A percentile compares a stretch with the other conserved stretches of the same genome.
Conservation (phyloP, 2,329 filamentous ascomycete genomes). For the Rhynchosporium secalis region DNA sequence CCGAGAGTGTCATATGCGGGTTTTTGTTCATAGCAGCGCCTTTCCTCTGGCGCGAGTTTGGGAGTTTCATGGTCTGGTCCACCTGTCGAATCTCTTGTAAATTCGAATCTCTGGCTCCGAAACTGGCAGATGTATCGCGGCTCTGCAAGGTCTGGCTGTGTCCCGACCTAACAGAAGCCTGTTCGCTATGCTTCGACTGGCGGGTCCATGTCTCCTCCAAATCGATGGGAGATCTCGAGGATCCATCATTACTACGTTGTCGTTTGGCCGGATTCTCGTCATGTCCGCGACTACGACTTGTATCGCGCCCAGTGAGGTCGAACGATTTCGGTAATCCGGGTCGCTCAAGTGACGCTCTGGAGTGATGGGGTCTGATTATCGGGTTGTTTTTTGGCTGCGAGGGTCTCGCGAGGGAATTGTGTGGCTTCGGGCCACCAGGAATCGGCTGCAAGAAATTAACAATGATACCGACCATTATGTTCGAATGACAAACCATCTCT, state of each 20-base stretch:
- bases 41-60: background rate
- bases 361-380: background rate
- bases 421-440: background rate
- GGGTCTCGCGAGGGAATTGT: background rate
- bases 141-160: conserved; percentile 2
- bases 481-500: conserved; percentile 3
- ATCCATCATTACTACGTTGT: conserved; percentile 16
- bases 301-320: background rate
- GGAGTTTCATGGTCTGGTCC: conserved; percentile 1
- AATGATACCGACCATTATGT: background rate
- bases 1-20: no score
- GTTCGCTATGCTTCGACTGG: background rate
- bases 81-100: background rate
- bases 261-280: conserved; percentile 14
- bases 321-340: background rate
- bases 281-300: background rate
- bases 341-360: background rate
- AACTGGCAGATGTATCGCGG: background rate
- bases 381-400: background rate
- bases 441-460: conserved; percentile 2
- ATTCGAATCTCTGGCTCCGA: background rate
- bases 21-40: background rate
- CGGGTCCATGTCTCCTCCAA: background rate
- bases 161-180: conserved; percentile 12
- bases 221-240: conserved; percentile 17